These are phyloP conservation scores for Pyrenophora teres DNA, from an alignment of 2,329 filamentous ascomycete species.

Conservation along the genomic window DNA sequence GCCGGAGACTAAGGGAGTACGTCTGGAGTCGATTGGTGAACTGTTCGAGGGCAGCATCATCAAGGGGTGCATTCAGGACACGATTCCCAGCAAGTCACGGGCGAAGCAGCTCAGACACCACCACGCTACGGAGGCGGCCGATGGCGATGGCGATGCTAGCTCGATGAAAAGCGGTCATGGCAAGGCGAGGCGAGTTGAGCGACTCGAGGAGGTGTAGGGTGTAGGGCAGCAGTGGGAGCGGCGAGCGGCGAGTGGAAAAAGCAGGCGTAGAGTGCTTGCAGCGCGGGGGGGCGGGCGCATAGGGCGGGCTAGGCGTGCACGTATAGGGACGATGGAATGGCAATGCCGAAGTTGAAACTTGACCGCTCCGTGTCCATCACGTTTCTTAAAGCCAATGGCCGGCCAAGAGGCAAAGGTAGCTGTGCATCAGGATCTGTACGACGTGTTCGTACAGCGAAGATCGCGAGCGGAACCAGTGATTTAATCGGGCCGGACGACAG, in stretches of 20 bases:
- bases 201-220: conserved; percentile 37
- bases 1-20: conserved; percentile 52
- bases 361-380: neutral
- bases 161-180: conserved; percentile 25
- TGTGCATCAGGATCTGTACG: conserved; percentile 16
- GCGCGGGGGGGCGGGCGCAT: conserved; percentile 9
- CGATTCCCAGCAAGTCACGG: conserved; percentile 43
- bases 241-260: conserved; percentile 12
- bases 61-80: conserved; percentile 47
- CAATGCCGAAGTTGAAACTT: conserved; percentile 6
- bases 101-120: conserved; percentile 45
- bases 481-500: conserved; percentile 16
- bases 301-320: conserved; percentile 5
- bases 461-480: conserved; percentile 13
- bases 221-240: conserved; percentile 10
- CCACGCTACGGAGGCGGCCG: conserved; percentile 37
- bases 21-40: conserved; percentile 49
- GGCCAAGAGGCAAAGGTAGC: neutral
- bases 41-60: conserved; percentile 52
- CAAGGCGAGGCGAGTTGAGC: conserved; percentile 32
- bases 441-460: conserved; percentile 25
- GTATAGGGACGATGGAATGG: neutral
- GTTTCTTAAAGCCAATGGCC: conserved; percentile 1
- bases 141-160: conserved; percentile 1
- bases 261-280: conserved; percentile 10